phyloP scores from a whole-genome alignment of 1,139 yeast genomes.

The Tardiomyces digboiensis region DNA sequence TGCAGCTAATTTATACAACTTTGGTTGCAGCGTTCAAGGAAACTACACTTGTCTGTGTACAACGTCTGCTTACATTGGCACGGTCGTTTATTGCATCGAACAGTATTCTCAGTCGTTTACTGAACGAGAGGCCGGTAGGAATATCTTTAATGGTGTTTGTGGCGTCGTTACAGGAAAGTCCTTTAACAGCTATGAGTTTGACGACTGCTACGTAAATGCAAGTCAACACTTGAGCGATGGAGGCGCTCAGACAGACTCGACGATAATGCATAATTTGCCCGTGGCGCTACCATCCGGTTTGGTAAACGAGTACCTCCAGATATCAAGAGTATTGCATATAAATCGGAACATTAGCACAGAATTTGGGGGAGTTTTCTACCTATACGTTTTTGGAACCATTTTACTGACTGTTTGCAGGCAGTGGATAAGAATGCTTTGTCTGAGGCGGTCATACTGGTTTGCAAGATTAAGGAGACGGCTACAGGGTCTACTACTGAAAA shows the following conservation, averaged over 20 bases:
- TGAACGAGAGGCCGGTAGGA: neutral
- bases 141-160: neutral
- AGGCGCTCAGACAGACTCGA: neutral
- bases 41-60: neutral
- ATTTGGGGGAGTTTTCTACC: neutral
- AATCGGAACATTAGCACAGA: neutral
- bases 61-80: neutral
- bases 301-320: neutral
- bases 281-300: neutral
- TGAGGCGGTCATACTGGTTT: neutral
- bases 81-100: neutral
- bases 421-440: neutral
- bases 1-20: neutral
- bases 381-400: neutral
- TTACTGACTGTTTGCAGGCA: neutral
- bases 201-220: neutral
- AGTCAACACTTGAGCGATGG: neutral
- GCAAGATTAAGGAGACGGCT: neutral
- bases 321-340: neutral
- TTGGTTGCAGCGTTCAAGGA: neutral
- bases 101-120: neutral
- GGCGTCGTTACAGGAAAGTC: neutral
- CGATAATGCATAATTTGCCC: neutral
- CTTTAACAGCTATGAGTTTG: neutral
- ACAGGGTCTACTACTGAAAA: neutral